These are phyloP conservation scores for Quercus tomentella DNA, from an alignment of 331 rosid genomes.

Conservation along the genomic window DNA sequence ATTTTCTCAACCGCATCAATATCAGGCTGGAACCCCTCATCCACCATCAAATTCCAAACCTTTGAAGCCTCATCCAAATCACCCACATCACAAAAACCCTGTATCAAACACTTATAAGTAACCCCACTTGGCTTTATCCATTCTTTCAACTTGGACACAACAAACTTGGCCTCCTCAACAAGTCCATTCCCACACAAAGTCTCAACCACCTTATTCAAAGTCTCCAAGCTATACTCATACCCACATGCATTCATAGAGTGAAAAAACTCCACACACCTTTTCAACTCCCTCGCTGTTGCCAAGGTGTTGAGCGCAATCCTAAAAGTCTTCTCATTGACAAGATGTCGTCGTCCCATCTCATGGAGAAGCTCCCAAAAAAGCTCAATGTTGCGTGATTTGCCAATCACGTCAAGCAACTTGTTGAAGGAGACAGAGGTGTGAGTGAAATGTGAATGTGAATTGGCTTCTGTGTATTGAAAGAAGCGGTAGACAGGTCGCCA, in stretches of 20 bases:
- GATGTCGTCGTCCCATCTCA: slow-evolving; percentile 43
- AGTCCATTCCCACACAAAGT: slow-evolving; percentile 48
- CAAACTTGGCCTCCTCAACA: slow-evolving; percentile 57
- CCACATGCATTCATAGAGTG: slow-evolving; percentile 58
- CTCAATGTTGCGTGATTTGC: slow-evolving; percentile 54
- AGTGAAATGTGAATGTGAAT: slow-evolving; percentile 46
- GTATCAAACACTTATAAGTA: slow-evolving; percentile 48
- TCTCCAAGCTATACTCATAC: slow-evolving; percentile 39
- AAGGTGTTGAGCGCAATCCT: slow-evolving; percentile 43
- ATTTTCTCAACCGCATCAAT: slow-evolving; percentile 55
- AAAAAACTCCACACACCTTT: slow-evolving; percentile 67
- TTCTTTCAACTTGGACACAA: slow-evolving; percentile 57
- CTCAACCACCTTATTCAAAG: slow-evolving; percentile 49
- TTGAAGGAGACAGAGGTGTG: slow-evolving; percentile 65
- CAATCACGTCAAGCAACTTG: slow-evolving; percentile 48
- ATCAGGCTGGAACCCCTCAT: slow-evolving; percentile 67
- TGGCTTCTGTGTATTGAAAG: slow-evolving; percentile 40
- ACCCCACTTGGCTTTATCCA: slow-evolving; percentile 43
- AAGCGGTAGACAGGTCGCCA: slow-evolving; percentile 82
- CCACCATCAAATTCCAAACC: slow-evolving; percentile 83
- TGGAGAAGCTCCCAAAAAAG: slow-evolving; percentile 54
- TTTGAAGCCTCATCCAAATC: slow-evolving; percentile 75
- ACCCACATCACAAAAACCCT: slow-evolving; percentile 66
- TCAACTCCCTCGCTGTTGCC: slow-evolving; percentile 59
- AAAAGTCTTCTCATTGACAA: slow-evolving; percentile 59